These are phyloP conservation scores for Coemansia sp. DNA, from an alignment of 192 early-diverging fungal genomes.

Conservation along the genomic window DNA sequence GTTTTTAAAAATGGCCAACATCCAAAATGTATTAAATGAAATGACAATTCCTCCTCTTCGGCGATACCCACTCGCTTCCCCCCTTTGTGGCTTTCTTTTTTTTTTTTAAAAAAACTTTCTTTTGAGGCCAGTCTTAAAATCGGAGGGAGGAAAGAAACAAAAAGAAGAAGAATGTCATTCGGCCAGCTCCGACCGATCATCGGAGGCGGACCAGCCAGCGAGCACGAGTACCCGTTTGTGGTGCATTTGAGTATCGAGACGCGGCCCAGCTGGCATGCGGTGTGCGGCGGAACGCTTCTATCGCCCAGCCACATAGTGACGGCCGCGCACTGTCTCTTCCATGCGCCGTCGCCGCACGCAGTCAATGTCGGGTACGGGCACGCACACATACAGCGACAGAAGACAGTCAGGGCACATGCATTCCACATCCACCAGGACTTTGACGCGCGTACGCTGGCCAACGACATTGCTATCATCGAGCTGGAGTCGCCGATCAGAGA, in stretches of 20 bases:
- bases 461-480: conserved; percentile 52
- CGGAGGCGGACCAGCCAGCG: conserved; percentile 28
- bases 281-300: conserved; percentile 50
- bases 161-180: conserved; percentile 25
- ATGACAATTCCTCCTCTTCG: too few species aligned
- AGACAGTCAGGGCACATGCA: background rate
- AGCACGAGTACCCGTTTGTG: conserved; percentile 44
- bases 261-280: conserved; percentile 39
- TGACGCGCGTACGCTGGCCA: conserved; percentile 29
- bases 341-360: conserved; percentile 10
- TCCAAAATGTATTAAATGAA: too few species aligned
- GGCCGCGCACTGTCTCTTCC: conserved; percentile 50
- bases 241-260: conserved; percentile 44
- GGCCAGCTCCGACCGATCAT: conserved; percentile 41
- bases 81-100: too few species aligned
- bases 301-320: conserved; percentile 42
- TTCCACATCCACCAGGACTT: conserved; percentile 23
- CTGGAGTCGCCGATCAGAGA: conserved; percentile 13
- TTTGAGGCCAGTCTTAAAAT: too few species aligned
- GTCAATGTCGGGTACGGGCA: conserved; percentile 31
- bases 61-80: too few species aligned
- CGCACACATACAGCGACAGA: conserved; percentile 18
- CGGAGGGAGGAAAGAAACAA: background rate
- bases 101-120: too few species aligned
- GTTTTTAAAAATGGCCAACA: too few species aligned